Evolutionary conservation across 1,139 yeast genomes (phyloP), one percentile per base, ranked within the genome.

Genomic region (Pichia sp.): DNA sequence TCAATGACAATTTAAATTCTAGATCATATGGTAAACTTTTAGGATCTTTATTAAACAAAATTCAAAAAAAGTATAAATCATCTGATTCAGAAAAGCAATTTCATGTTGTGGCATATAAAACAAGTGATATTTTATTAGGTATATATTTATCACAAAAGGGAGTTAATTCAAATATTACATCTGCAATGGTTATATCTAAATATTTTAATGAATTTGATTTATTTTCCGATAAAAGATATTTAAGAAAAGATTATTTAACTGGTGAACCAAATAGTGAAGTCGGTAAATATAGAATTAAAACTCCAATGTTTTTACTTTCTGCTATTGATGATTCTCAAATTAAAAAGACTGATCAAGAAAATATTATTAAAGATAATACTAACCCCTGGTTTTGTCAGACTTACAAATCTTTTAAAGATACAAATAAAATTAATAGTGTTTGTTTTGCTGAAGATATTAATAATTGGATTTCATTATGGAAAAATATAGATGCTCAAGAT

Each of bases 181-280:
- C 87, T 10, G 87, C 92, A 4, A 71, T 77, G 26, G 63, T 80
- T 9, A 71, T 87, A 38, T 82, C 87, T 12, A 74, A 80, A 51
- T 95, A 96, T 10, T 89, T 95, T 95, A 92, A 87, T 59, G 67
- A 89, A 65, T 66, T 69, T 25, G 74, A 71, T 48, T 74, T 87
- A 30, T 68, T 76, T 12, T 63, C 69, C 45, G 73, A 71, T 46
- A 61, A 87, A 67, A 25, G 55, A 54, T 30, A 73, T 81, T 41
- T 74, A 69, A 69, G 43, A 80, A 80, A 55, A 69, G 89, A 60
- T 64, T 71, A 39, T 74, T 80, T 63, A 47, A 62, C 78, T 3
- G 57, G 55, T 44, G 82, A 85, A 39, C 86, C 87, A 61, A 96
- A 89, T 63, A 68, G 76, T 46, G 55, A 66, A n/a, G 76, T 76